Conservation (phyloP, 208 protist species). For the Plasmodiophora brassicae region DNA sequence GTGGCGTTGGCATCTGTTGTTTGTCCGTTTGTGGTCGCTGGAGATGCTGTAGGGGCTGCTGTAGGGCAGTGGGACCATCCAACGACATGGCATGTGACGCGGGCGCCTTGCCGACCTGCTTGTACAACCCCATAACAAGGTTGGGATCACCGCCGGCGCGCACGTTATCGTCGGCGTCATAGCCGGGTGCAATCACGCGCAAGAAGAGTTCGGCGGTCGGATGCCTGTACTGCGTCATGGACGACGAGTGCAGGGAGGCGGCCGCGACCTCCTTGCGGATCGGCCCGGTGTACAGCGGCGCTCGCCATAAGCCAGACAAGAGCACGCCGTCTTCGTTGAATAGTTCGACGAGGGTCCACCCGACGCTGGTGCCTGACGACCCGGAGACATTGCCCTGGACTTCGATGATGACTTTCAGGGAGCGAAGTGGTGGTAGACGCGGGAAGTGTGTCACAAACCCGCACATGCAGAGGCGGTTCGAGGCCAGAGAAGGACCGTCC, state of each 20-base stretch:
- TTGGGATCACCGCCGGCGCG: not conserved
- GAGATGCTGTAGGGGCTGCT: not conserved
- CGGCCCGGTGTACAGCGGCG: not conserved
- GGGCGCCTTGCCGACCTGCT: too few species aligned
- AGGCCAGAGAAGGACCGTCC: not conserved
- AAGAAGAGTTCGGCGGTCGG: not conserved
- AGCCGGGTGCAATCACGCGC: not conserved
- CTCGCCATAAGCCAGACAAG: not conserved
- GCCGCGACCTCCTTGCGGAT: not conserved
- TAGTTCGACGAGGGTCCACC: not conserved
- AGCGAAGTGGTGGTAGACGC: not conserved
- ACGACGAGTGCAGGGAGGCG: not conserved
- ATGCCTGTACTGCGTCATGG: not conserved
- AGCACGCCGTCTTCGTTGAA: not conserved
- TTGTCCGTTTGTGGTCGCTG: not conserved
- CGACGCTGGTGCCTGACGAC: not conserved
- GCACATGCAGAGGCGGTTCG: not conserved
- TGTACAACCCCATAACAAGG: slow-evolving; percentile 7
- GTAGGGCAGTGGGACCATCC: too few species aligned
- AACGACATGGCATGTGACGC: too few species aligned
- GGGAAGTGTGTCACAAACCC: not conserved
- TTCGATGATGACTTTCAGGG: not conserved
- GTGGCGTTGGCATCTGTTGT: not conserved
- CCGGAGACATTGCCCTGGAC: not conserved
- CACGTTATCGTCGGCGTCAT: not conserved